Evolutionary conservation across 1,284 basidiomycete species (phyloP).

Genomic region (Tetrapyrgos nigripes): DNA sequence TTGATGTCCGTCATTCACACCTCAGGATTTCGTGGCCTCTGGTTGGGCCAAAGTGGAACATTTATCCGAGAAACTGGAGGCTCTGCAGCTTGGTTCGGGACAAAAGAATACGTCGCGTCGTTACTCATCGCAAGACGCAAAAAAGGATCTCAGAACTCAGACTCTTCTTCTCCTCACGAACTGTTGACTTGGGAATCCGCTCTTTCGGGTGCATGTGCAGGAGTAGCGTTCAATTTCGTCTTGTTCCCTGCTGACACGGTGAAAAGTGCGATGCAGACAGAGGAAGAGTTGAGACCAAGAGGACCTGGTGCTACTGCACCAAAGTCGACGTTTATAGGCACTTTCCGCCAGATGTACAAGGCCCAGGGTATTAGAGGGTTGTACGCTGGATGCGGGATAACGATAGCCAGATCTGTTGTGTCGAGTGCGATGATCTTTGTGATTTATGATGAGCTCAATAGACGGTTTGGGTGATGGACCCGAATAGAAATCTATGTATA

Average conservation of each 20-base stretch:
- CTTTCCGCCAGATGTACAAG: constrained; percentile 77
- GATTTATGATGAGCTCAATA: constrained; percentile 83
- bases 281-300: constrained; percentile 80
- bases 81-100: constrained; percentile 89
- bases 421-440: constrained; percentile 92
- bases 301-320: constrained; percentile 29
- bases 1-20: constrained; percentile 40
- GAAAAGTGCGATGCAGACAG: constrained; percentile 96
- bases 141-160: constrained; percentile 23
- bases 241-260: constrained; percentile 94
- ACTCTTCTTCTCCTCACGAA: constrained; percentile 43
- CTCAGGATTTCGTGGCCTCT: constrained; percentile 85
- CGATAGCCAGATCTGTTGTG: constrained; percentile 86
- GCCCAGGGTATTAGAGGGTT: constrained; percentile 84
- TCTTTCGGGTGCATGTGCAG: constrained; percentile 85
- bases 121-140: constrained; percentile 60
- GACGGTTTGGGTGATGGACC: constrained; percentile 58
- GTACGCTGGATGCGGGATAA: constrained; percentile 97
- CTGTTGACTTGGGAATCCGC: constrained; percentile 85
- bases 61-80: constrained; percentile 95
- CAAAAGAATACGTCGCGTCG: constrained; percentile 81
- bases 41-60: constrained; percentile 97
- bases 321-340: constrained; percentile 69
- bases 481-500: too few species aligned
- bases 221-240: constrained; percentile 85